Evolutionary conservation across 352 stramenopile species (phyloP).

Genomic region (Pythium diclinum): DNA sequence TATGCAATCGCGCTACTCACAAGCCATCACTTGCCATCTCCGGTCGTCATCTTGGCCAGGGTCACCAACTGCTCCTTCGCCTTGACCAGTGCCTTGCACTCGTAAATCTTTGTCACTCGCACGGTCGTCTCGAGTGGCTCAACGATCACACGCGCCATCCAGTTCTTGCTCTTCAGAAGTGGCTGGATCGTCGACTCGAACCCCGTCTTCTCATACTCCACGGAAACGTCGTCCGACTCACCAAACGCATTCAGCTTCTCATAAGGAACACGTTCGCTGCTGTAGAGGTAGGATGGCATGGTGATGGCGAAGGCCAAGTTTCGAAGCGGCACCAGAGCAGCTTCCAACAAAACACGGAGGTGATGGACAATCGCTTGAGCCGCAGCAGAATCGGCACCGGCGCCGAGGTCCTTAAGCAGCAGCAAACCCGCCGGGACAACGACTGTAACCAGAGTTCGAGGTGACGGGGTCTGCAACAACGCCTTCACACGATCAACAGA

Average conservation of each 20-base stretch:
- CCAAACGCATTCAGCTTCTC: neutral
- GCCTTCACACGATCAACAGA: constrained; percentile 4
- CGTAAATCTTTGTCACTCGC: neutral
- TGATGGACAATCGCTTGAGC: neutral
- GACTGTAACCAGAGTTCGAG: neutral
- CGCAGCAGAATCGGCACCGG: neutral
- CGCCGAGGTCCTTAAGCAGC: constrained; percentile 1
- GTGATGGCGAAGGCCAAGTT: neutral
- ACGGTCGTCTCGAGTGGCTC: neutral
- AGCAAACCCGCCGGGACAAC: neutral
- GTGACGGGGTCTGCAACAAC: neutral
- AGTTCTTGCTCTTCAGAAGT: neutral
- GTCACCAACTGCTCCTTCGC: neutral
- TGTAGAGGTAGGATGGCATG: neutral
- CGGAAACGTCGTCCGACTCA: neutral
- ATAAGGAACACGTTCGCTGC: neutral
- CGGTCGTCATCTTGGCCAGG: neutral
- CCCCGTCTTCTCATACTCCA: neutral
- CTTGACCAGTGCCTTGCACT: neutral
- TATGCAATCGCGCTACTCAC: too few relatives aligned
- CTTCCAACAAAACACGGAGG: neutral
- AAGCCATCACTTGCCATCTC: neutral
- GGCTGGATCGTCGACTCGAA: neutral
- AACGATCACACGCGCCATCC: neutral
- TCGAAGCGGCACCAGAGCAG: neutral